phyloP scores from a whole-genome alignment of 768 basidiomycete species.

The Sporobolomyces phaffii region DNA sequence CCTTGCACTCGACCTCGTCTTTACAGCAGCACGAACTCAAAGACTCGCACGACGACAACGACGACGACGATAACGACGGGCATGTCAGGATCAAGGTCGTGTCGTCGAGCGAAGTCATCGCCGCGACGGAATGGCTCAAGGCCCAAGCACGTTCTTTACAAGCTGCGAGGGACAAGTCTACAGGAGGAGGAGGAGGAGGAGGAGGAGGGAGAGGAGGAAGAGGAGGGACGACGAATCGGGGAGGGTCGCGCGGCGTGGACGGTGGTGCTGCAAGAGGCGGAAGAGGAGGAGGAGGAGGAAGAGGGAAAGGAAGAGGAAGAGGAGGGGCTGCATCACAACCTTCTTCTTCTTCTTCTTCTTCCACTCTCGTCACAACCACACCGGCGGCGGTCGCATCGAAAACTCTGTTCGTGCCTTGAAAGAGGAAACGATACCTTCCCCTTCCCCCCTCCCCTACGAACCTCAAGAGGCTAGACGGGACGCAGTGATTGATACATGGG shows the following conservation, averaged over 20 bases:
- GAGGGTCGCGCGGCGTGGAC: background rate
- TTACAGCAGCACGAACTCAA: background rate
- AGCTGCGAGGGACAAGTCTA: no score
- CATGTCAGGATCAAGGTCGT: no score
- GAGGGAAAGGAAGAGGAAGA: background rate
- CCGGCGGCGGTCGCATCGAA: background rate
- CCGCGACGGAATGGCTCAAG: constrained; percentile 17
- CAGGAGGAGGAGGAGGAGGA: background rate
- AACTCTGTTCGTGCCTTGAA: constrained; percentile 26
- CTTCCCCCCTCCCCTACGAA: no score
- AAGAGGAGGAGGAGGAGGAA: background rate
- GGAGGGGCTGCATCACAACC: no score
- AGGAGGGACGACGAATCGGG: background rate
- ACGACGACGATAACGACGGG: no score
- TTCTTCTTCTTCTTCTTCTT: background rate
- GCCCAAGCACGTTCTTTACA: no score
- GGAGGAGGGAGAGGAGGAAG: background rate
- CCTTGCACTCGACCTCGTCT: background rate
- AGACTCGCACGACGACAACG: no score
- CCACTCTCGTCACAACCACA: background rate
- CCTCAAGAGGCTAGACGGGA: no score
- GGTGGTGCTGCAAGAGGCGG: background rate
- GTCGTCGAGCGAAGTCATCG: background rate
- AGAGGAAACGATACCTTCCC: no score
- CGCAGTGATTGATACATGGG: no score